Evolutionary conservation across 2,329 filamentous ascomycete species (phyloP).

Genomic region (Thermothelomyces thermophilus): DNA sequence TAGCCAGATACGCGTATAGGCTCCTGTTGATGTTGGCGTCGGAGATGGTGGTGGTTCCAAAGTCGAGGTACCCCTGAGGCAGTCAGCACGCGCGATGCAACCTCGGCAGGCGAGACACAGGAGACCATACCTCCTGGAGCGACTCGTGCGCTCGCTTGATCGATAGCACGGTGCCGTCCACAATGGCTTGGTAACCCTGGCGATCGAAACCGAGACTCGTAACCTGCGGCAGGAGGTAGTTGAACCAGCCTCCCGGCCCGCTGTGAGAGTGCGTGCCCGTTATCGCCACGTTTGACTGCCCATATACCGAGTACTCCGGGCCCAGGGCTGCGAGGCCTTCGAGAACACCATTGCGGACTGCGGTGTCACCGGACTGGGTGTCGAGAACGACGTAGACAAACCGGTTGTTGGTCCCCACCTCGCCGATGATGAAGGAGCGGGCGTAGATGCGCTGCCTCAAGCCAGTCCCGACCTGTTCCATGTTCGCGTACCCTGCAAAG

Average conservation of each 20-base stretch:
- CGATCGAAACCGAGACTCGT: slow-evolving; percentile 79
- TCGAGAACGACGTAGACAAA: slow-evolving; percentile 87
- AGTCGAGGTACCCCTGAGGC: slow-evolving; percentile 55
- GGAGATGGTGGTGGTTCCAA: slow-evolving; percentile 54
- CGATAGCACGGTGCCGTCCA: slow-evolving; percentile 73
- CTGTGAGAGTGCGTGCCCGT: slow-evolving; percentile 89
- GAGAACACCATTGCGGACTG: slow-evolving; percentile 75
- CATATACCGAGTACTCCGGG: slow-evolving; percentile 65
- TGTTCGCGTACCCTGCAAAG: slow-evolving; percentile 81
- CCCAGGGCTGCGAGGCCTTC: slow-evolving; percentile 63
- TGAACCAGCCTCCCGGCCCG: slow-evolving; percentile 84
- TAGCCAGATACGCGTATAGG: slow-evolving; percentile 75
- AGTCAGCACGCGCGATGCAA: background rate
- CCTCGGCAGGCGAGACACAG: background rate
- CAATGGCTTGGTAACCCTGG: slow-evolving; percentile 80
- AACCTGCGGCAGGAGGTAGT: slow-evolving; percentile 84
- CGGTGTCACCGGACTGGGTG: slow-evolving; percentile 78
- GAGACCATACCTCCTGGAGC: slow-evolving; percentile 39
- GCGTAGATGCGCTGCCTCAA: slow-evolving; percentile 80
- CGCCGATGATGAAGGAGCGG: slow-evolving; percentile 78
- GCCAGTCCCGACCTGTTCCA: slow-evolving; percentile 72
- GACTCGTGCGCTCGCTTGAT: slow-evolving; percentile 72
- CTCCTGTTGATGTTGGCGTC: slow-evolving; percentile 80
- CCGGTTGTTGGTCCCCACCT: slow-evolving; percentile 58
- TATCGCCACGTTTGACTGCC: slow-evolving; percentile 74